These are phyloP conservation scores for Apiospora marii DNA, from an alignment of 2,329 filamentous ascomycete genomes.

Conservation along the genomic window DNA sequence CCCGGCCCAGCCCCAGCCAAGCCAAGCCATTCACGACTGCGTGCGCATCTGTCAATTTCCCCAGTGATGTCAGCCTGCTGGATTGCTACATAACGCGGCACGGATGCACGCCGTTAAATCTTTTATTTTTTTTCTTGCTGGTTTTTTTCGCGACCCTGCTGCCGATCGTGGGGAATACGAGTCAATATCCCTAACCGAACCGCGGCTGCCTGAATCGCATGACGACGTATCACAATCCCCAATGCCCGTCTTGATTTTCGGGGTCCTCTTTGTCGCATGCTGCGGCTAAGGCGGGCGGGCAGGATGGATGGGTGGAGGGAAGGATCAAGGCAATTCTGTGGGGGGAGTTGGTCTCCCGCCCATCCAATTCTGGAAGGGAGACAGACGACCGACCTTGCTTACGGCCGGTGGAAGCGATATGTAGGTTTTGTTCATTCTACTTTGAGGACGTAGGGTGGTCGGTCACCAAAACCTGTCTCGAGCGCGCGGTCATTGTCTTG, in stretches of 20 bases:
- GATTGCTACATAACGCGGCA: background rate
- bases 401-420: background rate
- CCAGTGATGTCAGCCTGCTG: slow-evolving; percentile 4
- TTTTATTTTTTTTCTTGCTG: no score
- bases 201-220: background rate
- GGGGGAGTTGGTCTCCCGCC: background rate
- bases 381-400: background rate
- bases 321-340: background rate
- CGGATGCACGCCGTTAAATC: background rate
- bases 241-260: background rate
- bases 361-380: background rate
- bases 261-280: background rate
- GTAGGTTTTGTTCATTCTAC: background rate
- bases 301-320: background rate
- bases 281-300: background rate
- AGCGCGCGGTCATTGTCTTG: slow-evolving; percentile 3
- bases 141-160: background rate
- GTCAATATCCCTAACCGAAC: slow-evolving; percentile 12
- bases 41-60: background rate
- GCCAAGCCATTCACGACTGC: background rate
- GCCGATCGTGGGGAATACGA: slow-evolving; percentile 8
- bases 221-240: background rate
- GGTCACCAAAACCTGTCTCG: slow-evolving; percentile 1
- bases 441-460: background rate
- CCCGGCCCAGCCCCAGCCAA: background rate